A percentile compares a stretch with the other conserved stretches of the same genome.
phyloP scores from a whole-genome alignment of 768 basidiomycete genomes.

The Boletus edulis region DNA sequence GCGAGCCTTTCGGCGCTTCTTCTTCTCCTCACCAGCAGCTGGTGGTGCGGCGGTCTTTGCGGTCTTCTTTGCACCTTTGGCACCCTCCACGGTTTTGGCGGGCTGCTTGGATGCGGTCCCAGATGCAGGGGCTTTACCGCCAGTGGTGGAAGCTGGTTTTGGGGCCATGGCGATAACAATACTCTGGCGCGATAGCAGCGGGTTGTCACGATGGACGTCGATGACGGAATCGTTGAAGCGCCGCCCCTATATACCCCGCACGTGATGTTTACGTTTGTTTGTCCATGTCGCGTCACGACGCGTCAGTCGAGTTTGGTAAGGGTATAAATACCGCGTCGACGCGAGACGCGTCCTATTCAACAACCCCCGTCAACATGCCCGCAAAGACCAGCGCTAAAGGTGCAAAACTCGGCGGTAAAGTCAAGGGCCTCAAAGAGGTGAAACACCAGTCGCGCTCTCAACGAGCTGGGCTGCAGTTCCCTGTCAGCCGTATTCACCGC shows the following conservation, averaged over 20 bases:
- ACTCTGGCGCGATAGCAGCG: not conserved
- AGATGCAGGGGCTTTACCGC: constrained; percentile 68
- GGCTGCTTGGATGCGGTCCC: constrained; percentile 60
- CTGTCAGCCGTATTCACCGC: constrained; percentile 90
- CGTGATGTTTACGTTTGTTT: constrained; percentile 34
- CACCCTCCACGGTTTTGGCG: constrained; percentile 48
- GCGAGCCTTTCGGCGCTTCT: constrained; percentile 80
- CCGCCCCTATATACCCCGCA: constrained; percentile 33
- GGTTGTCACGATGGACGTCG: constrained; percentile 20
- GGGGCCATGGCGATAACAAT: constrained; percentile 40
- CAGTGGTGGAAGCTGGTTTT: constrained; percentile 65
- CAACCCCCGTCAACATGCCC: constrained; percentile 20
- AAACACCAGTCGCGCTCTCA: constrained; percentile 67
- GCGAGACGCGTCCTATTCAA: not conserved
- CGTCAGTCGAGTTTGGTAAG: constrained; percentile 34
- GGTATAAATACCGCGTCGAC: constrained; percentile 24
- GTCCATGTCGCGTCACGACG: constrained; percentile 35
- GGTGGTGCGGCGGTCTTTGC: constrained; percentile 52
- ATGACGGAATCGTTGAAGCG: constrained; percentile 4
- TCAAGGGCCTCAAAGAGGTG: constrained; percentile 36
- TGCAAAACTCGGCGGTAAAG: constrained; percentile 53
- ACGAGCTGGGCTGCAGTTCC: constrained; percentile 80
- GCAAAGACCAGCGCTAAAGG: constrained; percentile 28
- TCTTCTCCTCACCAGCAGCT: constrained; percentile 70
- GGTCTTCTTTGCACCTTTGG: constrained; percentile 82